phyloP scores from a whole-genome alignment of 441 rosid species.

The Capsella rubella region DNA sequence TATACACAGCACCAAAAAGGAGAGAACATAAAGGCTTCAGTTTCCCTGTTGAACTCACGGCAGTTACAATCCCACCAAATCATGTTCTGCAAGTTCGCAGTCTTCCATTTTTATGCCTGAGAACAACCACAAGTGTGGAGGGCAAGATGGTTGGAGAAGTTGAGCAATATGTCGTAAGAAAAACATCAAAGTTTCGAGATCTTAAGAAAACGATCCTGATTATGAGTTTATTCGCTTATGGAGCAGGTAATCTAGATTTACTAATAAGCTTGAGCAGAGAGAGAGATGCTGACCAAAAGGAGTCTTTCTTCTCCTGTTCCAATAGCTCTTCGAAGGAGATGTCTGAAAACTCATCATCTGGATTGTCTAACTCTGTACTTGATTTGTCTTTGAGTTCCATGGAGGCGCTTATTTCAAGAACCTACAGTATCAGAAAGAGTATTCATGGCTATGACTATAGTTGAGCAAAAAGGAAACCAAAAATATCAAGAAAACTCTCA shows the following conservation, averaged over 20 bases:
- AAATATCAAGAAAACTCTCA: constrained; percentile 3
- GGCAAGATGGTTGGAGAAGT: constrained; percentile 13
- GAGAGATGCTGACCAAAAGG: constrained; percentile 68
- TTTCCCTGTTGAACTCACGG: constrained; percentile 35
- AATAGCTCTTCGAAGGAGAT: constrained; percentile 88
- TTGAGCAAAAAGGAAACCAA: constrained; percentile 25
- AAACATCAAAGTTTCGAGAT: background rate
- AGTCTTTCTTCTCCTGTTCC: constrained; percentile 89
- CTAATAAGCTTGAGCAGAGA: background rate
- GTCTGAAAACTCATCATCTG: constrained; percentile 69
- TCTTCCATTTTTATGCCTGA: constrained; percentile 47
- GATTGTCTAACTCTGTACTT: constrained; percentile 47
- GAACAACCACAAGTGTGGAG: constrained; percentile 24
- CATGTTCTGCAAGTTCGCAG: constrained; percentile 46
- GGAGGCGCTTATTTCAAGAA: constrained; percentile 72
- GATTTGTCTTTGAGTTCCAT: constrained; percentile 66
- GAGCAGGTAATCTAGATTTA: background rate
- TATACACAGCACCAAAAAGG: constrained; percentile 20
- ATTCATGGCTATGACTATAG: constrained; percentile 17
- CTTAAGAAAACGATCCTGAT: constrained; percentile 5
- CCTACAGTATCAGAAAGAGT: constrained; percentile 47
- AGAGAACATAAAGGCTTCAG: constrained; percentile 10
- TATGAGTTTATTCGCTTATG: background rate
- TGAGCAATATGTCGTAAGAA: constrained; percentile 4
- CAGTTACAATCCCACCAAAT: constrained; percentile 12